Evolutionary conservation across 108 stramenopile species (phyloP), one percentile per base, ranked within the genome.

Genomic region (Conticribra guillardii): DNA sequence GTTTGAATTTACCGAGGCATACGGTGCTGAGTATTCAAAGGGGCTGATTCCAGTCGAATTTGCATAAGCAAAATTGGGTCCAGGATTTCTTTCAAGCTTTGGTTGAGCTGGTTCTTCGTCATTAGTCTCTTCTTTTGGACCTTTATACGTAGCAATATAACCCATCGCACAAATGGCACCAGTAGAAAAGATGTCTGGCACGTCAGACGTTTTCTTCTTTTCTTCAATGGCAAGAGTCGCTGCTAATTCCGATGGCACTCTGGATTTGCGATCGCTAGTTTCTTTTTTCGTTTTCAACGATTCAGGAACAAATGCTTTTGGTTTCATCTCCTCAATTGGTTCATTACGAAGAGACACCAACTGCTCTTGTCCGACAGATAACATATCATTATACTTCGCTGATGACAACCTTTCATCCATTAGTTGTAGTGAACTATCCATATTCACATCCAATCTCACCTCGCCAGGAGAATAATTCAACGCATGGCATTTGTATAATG

Each of bases 381-480:
- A 47, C 27, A 58, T 64, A 30, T 69, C 69, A 22, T 51, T 23
- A 48, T 81, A 81, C n/a, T 64, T 29, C 18, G 62, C 51, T 37
- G 56, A 64, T 18, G 45, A 49, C 17, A 56, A n/a, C 24, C 33
- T 64, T 37, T 63, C 60, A 16, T 67, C 53, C 19, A 69, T 54
- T 14, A 64, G 18, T 48, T 46, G 48, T 23, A 64, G 60, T 4
- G 71, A 37, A 27, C 77, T 76, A 4, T 61, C 59, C 71, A 64
- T 63, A 33, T 46, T 81, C 15, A 85, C 73, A 58, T 73, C 71
- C 14, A 61, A 55, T 14, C 85, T 63, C 9, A 85, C 47, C 60
- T 85, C 85, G 16, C 85, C 85, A 30, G 82, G 85, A 24, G 29
- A 27, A 49, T 70, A 85, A 26, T 85, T 71, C 21, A 85, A 59